phyloP scores from a whole-genome alignment of 495 filamentous ascomycete genomes.

The Penicillium chermesinum region DNA sequence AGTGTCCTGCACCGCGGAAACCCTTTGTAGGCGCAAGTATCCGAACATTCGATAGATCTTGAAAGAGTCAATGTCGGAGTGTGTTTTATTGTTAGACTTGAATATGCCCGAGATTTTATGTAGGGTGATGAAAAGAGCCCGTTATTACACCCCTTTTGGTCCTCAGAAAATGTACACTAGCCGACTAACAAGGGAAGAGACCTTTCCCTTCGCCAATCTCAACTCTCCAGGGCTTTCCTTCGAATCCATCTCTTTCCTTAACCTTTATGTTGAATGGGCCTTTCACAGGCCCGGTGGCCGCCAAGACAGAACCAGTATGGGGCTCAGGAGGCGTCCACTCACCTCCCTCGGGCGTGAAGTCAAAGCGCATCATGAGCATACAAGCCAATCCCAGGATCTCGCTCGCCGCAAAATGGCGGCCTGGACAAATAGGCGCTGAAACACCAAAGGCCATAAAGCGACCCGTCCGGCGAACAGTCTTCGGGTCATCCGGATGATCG shows the following conservation, averaged over 20 bases:
- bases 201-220: constrained; percentile 22
- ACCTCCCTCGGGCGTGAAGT: constrained; percentile 24
- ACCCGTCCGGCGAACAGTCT: constrained; percentile 12
- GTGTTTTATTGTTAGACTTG: background rate
- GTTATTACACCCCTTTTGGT: too few relatives aligned
- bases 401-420: constrained; percentile 42
- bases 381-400: constrained; percentile 36
- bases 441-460: constrained; percentile 41
- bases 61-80: background rate
- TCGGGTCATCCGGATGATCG: background rate
- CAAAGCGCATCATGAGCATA: constrained; percentile 37
- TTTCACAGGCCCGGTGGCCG: constrained; percentile 12
- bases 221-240: constrained; percentile 22
- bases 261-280: constrained; percentile 17
- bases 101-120: background rate
- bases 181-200: constrained; percentile 16
- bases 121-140: too few relatives aligned
- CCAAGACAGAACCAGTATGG: constrained; percentile 15
- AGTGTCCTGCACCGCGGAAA: too few relatives aligned
- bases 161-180: too few relatives aligned
- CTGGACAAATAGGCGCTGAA: constrained; percentile 41
- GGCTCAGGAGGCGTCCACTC: constrained; percentile 16
- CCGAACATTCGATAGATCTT: too few relatives aligned
- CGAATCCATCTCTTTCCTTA: constrained; percentile 12
- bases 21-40: too few relatives aligned